Evolutionary conservation across 2,329 filamentous ascomycete species (phyloP), one percentile per base, ranked within the genome.

Genomic region (Juglanconis oblonga): DNA sequence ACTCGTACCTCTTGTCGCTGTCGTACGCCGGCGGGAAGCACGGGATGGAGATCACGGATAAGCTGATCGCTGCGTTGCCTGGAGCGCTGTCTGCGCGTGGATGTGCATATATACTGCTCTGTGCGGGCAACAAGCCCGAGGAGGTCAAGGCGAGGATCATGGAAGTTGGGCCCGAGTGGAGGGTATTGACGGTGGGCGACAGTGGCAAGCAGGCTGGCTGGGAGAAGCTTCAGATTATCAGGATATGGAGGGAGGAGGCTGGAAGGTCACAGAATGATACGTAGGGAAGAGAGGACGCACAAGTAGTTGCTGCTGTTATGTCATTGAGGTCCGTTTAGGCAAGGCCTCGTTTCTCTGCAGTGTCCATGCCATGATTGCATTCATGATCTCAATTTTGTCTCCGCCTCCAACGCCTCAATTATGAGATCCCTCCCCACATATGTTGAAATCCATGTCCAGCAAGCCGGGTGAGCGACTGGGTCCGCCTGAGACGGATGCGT

Each of bases 31-130:
- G 95, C 32, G 95, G 95, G 0, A 76, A 77, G 35, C 89, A 97
- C 72, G 95, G 95, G 5, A 99, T 99, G 94, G 92, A 96, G 77
- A 92, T 89, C 32, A 99, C 94, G 50, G 85, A 94, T 64, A 81
- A 91, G 45, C 77, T 99, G 65, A 78, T 99, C 44, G 83, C 84
- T 9, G 79, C 83, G 38, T 75, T 99, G 65, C 88, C 90, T 0
- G 71, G 72, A 0, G 76, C 90, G 2, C 72, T 99, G 67, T 79
- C 81, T 1, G 70, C 72, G 0, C 77, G 87, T 38, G 95, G 95
- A 0, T 90, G 94, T 49, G 93, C 93, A 0, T 99, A 98, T 73
- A 77, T 99, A 57, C 75, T 99, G 60, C 82, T 99, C 4, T 98
- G 95, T 73, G 88, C 90, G 62, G 92, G 96, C 76, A 99, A 99